Base-by-base conservation (phyloP, 1,284 basidiomycete species). In the Coniferiporia weirii region DNA sequence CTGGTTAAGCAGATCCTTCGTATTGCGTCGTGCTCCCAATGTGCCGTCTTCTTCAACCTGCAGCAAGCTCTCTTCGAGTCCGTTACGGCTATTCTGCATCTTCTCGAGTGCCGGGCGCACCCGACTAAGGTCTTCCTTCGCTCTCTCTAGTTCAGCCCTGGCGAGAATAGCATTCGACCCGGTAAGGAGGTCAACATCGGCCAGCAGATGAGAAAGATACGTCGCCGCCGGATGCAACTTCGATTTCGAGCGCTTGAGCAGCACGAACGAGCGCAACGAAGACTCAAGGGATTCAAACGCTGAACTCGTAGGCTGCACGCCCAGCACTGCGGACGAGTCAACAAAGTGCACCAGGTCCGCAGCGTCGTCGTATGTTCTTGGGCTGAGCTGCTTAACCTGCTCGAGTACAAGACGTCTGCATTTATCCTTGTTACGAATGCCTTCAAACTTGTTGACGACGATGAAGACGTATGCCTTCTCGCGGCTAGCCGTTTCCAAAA, bases 381-480 rank as follows among this genome's bases (percentile, higher is more conserved):
- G 96, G 67, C 91, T 94, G 66, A 99, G 83, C 67, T 92, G 83
- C 69, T 87, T 90, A 79, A 99, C 94, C 75, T 99, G 96, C 63
- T 99, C 95, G 51, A 98, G 82, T 50, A 99, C 92, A 20, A 89
- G 75, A 52, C 91, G 82, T 67, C 86, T 84, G 75, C 96, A 99
- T 74, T 94, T 92, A 53, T 91, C 91, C 79, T 98, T 98, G 81
- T 98, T 92, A 69, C 85, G 83, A 74, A 99, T 98, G 70, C 93
- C 89, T 69, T 95, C 95, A 71, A 89, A 99, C 73, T 98, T 95
- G 83, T 99, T 99, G 70, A 99, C 96, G 52, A 99, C 97, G 68
- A 99, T 91, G 77, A 99, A 99, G 43, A 99, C 79, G 71, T 97
- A 97, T 0, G 96, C 94, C 78, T 99, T 99, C 76, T 99, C 97